Evolutionary conservation across 2,329 filamentous ascomycete genomes (phyloP).

Genomic region (Neocatenulostroma microsporum): DNA sequence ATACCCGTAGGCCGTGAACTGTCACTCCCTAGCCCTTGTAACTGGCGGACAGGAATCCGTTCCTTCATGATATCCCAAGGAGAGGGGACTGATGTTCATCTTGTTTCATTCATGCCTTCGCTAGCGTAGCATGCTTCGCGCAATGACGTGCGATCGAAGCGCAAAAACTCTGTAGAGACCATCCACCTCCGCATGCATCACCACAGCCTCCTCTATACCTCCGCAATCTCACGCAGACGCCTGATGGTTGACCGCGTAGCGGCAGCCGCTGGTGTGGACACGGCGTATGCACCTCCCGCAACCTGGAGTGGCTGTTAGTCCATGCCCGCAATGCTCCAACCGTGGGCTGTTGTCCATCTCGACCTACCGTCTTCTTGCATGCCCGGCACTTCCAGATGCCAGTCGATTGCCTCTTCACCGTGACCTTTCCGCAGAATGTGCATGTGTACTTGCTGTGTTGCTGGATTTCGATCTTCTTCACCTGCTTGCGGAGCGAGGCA

Average conservation of each 20-base stretch:
- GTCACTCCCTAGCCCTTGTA: too few relatives aligned
- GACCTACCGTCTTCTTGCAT: slow-evolving; percentile 71
- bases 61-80: too few relatives aligned
- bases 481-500: slow-evolving; percentile 99
- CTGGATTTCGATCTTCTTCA: slow-evolving; percentile 99
- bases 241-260: slow-evolving; percentile 94
- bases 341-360: background rate
- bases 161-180: slow-evolving; percentile 18
- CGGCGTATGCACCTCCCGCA: slow-evolving; percentile 87
- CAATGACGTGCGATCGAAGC: too few relatives aligned
- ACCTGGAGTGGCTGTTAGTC: slow-evolving; percentile 28
- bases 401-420: slow-evolving; percentile 65
- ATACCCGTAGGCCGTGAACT: too few relatives aligned
- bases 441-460: slow-evolving; percentile 97
- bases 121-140: too few relatives aligned
- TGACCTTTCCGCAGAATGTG: slow-evolving; percentile 98
- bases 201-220: slow-evolving; percentile 54
- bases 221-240: slow-evolving; percentile 93
- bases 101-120: too few relatives aligned
- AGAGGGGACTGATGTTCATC: too few relatives aligned
- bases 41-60: too few relatives aligned
- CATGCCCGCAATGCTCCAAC: background rate
- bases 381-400: slow-evolving; percentile 97
- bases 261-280: slow-evolving; percentile 87
- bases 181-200: slow-evolving; percentile 19